Percentiles rank a stretch among this genome's conserved stretches.
These are phyloP conservation scores for Paraleonurus japonicus DNA, from an alignment of 257 asterid species.

Conservation along the genomic window DNA sequence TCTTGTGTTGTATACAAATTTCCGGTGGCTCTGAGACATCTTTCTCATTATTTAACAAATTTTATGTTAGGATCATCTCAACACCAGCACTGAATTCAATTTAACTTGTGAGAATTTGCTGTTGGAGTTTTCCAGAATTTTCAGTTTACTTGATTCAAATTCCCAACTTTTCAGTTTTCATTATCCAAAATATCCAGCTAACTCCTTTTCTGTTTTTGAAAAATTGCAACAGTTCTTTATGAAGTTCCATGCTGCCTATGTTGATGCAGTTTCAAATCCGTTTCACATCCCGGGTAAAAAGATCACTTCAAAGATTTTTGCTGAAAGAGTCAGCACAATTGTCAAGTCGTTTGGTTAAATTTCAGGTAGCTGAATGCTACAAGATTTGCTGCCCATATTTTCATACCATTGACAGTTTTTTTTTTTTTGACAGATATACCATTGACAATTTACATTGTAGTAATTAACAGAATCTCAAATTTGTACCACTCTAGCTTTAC, in stretches of 20 bases:
- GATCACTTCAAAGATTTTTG: slow-evolving; percentile 75
- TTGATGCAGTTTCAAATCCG: slow-evolving; percentile 96
- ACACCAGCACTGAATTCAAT: not conserved
- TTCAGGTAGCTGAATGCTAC: slow-evolving; percentile 44
- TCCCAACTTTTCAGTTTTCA: not conserved
- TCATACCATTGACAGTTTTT: not conserved
- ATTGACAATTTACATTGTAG: slow-evolving; percentile 4
- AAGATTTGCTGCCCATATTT: not conserved
- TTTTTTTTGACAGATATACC: too few species aligned
- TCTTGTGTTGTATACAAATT: not conserved
- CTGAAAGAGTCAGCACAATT: slow-evolving; percentile 74
- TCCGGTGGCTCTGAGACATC: not conserved
- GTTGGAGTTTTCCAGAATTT: not conserved
- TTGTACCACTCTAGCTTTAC: slow-evolving; percentile 6
- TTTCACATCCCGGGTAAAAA: slow-evolving; percentile 97
- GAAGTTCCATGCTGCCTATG: slow-evolving; percentile 90
- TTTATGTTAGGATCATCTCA: not conserved
- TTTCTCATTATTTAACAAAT: not conserved
- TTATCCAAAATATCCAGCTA: slow-evolving; percentile 16
- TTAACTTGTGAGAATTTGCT: not conserved
- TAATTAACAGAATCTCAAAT: not conserved
- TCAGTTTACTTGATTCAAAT: not conserved
- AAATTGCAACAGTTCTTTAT: slow-evolving; percentile 68
- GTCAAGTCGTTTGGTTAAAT: slow-evolving; percentile 82
- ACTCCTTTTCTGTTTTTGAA: slow-evolving; percentile 19